phyloP scores from a whole-genome alignment of 768 basidiomycete genomes.

The Leccinum sublutescens region DNA sequence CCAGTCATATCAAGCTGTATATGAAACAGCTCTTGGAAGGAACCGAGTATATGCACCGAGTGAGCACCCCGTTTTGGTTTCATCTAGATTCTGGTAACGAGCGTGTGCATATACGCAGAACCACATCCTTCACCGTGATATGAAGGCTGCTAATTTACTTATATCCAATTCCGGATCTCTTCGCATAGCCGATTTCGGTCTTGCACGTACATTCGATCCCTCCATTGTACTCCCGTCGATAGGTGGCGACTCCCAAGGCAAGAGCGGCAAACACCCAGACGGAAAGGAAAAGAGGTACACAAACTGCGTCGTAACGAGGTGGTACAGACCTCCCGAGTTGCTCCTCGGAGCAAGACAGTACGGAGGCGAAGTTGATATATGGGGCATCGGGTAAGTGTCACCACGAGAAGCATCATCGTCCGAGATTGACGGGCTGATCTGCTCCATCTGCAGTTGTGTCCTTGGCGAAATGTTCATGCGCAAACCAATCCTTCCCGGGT shows the following conservation, averaged over 20 bases:
- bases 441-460: conserved; percentile 61
- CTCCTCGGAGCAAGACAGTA: conserved; percentile 87
- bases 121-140: conserved; percentile 94
- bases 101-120: conserved; percentile 53
- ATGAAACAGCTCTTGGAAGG: conserved; percentile 97
- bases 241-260: conserved; percentile 18
- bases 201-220: conserved; percentile 79
- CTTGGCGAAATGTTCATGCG: conserved; percentile 95
- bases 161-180: conserved; percentile 84
- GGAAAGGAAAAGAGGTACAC: conserved; percentile 77
- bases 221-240: conserved; percentile 36
- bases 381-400: conserved; percentile 85
- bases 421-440: conserved; percentile 2
- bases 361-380: conserved; percentile 93
- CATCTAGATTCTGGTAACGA: conserved; percentile 2
- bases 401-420: not conserved
- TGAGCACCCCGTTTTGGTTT: conserved; percentile 40
- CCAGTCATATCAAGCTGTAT: conserved; percentile 91
- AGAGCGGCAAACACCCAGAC: conserved; percentile 35
- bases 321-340: conserved; percentile 94
- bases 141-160: conserved; percentile 97
- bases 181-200: conserved; percentile 94
- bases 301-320: conserved; percentile 91
- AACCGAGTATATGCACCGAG: conserved; percentile 92
- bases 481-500: conserved; percentile 83